Evolutionary conservation across 1,284 basidiomycete species (phyloP).

Genomic region (Pseudozyma sp.): DNA sequence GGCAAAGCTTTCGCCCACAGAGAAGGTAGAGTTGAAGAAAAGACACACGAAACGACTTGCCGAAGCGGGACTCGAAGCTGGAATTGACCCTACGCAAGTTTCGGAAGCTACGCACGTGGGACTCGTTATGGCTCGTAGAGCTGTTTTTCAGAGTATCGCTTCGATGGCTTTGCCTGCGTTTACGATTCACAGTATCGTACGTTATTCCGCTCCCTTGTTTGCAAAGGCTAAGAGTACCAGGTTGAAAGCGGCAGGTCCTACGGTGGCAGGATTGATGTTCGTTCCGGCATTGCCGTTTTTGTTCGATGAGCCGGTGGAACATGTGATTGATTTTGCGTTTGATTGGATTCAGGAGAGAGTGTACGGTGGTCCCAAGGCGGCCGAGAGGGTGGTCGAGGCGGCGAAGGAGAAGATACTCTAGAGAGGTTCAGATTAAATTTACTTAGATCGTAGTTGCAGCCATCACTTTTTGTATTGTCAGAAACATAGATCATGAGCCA

Average conservation of each 20-base stretch:
- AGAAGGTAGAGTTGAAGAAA: constrained; percentile 55
- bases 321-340: constrained; percentile 71
- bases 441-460: too few relatives aligned
- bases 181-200: constrained; percentile 64
- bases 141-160: constrained; percentile 66
- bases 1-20: constrained; percentile 24
- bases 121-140: constrained; percentile 55
- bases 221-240: constrained; percentile 76
- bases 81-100: constrained; percentile 33
- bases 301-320: constrained; percentile 71
- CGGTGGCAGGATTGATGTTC: constrained; percentile 75
- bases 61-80: constrained; percentile 35
- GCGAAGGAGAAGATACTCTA: constrained; percentile 44
- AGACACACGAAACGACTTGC: constrained; percentile 40
- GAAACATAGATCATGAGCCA: neutral
- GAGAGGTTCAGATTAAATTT: neutral
- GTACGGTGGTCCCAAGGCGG: constrained; percentile 23
- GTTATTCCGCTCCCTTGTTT: constrained; percentile 81
- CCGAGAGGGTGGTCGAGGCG: constrained; percentile 26
- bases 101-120: constrained; percentile 50
- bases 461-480: neutral
- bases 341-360: constrained; percentile 69
- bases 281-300: constrained; percentile 60
- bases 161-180: constrained; percentile 63
- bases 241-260: constrained; percentile 83